Evolutionary conservation across 805 yeast genomes (phyloP), one percentile per base, ranked within the genome.

Genomic region (Saturnispora diversa): DNA sequence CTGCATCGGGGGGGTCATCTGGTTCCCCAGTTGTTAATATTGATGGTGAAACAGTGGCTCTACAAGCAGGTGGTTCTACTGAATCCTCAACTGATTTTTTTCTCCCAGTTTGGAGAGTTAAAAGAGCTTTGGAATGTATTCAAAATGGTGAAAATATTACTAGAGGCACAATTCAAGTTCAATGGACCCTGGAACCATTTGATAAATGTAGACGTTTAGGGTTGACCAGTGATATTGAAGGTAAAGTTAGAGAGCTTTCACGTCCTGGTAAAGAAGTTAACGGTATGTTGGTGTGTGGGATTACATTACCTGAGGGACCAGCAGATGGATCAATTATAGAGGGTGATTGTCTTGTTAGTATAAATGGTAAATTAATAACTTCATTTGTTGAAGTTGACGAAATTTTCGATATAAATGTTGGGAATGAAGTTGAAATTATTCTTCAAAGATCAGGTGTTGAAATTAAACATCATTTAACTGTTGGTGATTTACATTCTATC

Each of bases 21-120:
- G 97, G 97, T 7, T 85, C 95, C 3, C 97, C 97, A 0, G 97
- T 88, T n/a, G 94, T 88, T 2, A 81, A 86, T 58, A 77, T 81
- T 32, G 80, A 83, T 50, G 96, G 96, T 3, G 62, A 76, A 53
- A 95, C 90, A 0, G 84, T 88, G 15, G 96, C 97, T 0, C 64
- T 88, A 39, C 95, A 86, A 61, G 97, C 97, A 2, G 97, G 97
- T 54, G 97, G 97, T 3, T 75, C 84, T 6, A 74, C 87, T 1
- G 92, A 84, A 50, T 88, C 95, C 1, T 84, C 96, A 0, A 88
- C 96, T 0, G 97, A 88, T 63, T 88, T 84, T 64, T 88, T 88
- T 56, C 62, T 88, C 37, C 97, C 97, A 0, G 75, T 88, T 6
- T 79, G 77, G 59, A 69, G 96, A 55, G 94, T 88, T 2, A 62